These are phyloP conservation scores for Discostella stelligera DNA, from an alignment of 352 stramenopile genomes.

Conservation along the genomic window DNA sequence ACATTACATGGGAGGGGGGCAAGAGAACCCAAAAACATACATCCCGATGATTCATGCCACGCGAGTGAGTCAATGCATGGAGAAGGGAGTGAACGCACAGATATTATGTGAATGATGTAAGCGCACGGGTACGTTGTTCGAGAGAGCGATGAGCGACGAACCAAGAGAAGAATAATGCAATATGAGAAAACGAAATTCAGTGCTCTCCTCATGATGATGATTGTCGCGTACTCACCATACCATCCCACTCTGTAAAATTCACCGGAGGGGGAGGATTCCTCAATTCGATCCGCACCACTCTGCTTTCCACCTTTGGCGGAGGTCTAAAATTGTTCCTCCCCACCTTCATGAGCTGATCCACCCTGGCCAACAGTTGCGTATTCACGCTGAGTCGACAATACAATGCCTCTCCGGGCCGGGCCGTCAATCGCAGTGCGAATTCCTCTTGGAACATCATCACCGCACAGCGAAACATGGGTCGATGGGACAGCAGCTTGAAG, in stretches of 20 bases:
- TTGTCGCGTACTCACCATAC: conserved; percentile 87
- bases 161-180: not conserved
- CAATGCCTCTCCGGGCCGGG: conserved; percentile 93
- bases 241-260: conserved; percentile 99
- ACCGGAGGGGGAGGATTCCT: conserved; percentile 97
- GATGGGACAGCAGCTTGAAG: conserved; percentile 97
- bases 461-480: conserved; percentile 97
- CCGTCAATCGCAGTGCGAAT: conserved; percentile 97
- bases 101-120: not conserved
- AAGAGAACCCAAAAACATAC: too few species aligned
- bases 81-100: not conserved
- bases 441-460: conserved; percentile 99
- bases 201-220: not conserved
- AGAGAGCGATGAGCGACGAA: too few species aligned
- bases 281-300: conserved; percentile 91
- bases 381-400: conserved; percentile 99
- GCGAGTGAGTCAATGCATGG: not conserved
- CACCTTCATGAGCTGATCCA: conserved; percentile 97
- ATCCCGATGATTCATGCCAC: not conserved
- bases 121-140: too few species aligned
- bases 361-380: conserved; percentile 97
- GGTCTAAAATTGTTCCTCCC: conserved; percentile 99
- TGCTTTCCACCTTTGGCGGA: conserved; percentile 87
- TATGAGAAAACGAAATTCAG: not conserved
- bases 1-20: too few species aligned